Evolutionary conservation across 2,329 filamentous ascomycete genomes (phyloP).

Genomic region (Clonostachys rhizophaga): DNA sequence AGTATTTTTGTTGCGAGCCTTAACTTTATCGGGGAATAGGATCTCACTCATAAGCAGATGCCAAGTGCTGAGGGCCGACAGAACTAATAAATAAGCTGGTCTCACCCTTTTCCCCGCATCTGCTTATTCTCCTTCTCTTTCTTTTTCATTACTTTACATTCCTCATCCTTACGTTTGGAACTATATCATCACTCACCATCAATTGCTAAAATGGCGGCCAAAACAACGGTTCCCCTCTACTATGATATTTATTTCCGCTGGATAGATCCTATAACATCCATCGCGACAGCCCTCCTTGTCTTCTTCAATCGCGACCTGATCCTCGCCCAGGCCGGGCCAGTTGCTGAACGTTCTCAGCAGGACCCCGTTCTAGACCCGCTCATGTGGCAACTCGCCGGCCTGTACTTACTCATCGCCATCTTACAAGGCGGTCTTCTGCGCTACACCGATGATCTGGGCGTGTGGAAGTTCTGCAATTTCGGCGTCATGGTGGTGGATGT

Average conservation of each 20-base stretch:
- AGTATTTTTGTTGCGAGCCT: no score
- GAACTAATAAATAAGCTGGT: no score
- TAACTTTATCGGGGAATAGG: no score
- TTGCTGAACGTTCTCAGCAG: conserved; percentile 4
- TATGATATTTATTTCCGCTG: conserved; percentile 12
- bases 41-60: no score
- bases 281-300: conserved; percentile 9
- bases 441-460: conserved; percentile 11
- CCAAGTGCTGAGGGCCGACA: no score
- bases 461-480: conserved; percentile 9
- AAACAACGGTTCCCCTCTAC: conserved; percentile 6
- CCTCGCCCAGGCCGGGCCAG: conserved; percentile 2
- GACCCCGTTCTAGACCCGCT: conserved; percentile 1
- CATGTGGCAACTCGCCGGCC: conserved; percentile 14
- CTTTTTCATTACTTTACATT: no score
- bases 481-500: background rate
- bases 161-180: no score
- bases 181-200: no score
- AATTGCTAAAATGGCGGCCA: background rate
- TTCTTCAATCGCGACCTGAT: conserved; percentile 9
- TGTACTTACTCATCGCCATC: conserved; percentile 2
- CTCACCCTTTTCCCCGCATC: no score
- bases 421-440: conserved; percentile 3
- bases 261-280: conserved; percentile 12
- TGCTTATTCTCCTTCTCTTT: no score